Conservation (phyloP, 352 stramenopile species). For the Phytophthora macrochlamydospora region DNA sequence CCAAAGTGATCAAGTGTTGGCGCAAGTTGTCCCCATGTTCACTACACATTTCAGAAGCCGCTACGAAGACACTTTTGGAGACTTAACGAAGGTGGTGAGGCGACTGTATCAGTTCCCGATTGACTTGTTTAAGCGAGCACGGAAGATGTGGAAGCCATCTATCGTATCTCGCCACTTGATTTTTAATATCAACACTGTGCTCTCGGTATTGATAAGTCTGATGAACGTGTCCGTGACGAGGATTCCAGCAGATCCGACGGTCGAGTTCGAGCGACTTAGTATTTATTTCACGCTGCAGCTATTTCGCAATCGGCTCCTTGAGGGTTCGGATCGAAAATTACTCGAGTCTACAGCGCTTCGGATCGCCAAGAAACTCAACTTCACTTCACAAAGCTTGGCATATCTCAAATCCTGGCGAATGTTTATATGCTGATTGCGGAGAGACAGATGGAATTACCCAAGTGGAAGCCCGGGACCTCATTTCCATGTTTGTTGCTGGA, state of each 20-base stretch:
- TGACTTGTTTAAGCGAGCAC: constrained; percentile 41
- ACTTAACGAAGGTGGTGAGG: constrained; percentile 19
- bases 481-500: constrained; percentile 47
- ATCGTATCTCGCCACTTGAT: constrained; percentile 40
- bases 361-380: constrained; percentile 46
- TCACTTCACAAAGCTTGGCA: constrained; percentile 28
- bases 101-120: constrained; percentile 48
- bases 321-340: constrained; percentile 11
- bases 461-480: constrained; percentile 31
- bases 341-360: constrained; percentile 26
- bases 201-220: constrained; percentile 52
- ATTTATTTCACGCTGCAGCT: constrained; percentile 49
- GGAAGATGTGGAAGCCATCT: constrained; percentile 36
- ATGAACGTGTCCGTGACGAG: constrained; percentile 44
- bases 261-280: constrained; percentile 48
- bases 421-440: constrained; percentile 51
- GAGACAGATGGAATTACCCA: constrained; percentile 48
- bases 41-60: constrained; percentile 38
- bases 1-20: constrained; percentile 43
- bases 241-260: constrained; percentile 14
- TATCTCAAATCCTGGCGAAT: constrained; percentile 33
- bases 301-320: constrained; percentile 39
- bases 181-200: constrained; percentile 47
- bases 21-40: constrained; percentile 47
- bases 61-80: constrained; percentile 28